Evolutionary conservation across 148 eudicot species (phyloP), one percentile per base, ranked within the genome.

Genomic region (Vaccinium macrocarpon): DNA sequence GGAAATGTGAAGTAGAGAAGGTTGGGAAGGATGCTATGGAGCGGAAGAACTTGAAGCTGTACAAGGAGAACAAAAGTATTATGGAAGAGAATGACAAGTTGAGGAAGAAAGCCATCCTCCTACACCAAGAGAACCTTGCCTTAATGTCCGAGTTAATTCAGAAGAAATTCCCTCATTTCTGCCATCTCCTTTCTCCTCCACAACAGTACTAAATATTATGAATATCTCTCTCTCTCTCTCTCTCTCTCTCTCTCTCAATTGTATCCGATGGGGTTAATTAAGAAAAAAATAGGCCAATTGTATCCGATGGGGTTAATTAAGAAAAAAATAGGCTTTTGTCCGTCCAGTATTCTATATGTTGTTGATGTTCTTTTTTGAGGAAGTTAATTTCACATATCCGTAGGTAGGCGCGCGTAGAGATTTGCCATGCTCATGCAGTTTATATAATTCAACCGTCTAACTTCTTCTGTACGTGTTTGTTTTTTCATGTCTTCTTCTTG

Each of bases 51-150:
- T 83, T 95, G 92, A 93, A 91, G 90, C 84, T 97, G 86, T 97
- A 94, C 84, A 78, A 92, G 90, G 91, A 95, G 89, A 97, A 97
- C 91, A 88, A 88, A 64, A 88, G 89, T 79, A 95, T 97, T n/a
- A 27, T 91, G 35, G 88, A 91, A 88, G 94, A 92, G 87, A 97
- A 97, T 80, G 93, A 90, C 50, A 91, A 84, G 85, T 68, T 97
- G 85, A 92, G 91, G 88, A 92, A 90, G 87, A 90, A 87, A 83
- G 97, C 96, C 50, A 79, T 51, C 59, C 87, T 91, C 50, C 92
- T 97, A 12, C 87, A 90, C 71, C 95, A 89, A 85, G 97, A 95
- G 88, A 97, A 94, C 51, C 87, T 88, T 76, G 92, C 90, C 56
- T 91, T 97, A 23, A 82, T 90, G 82, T 87, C 91, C 4, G 84